Conservation (phyloP, 345 rosid genomes). For the Garcia nutans region DNA sequence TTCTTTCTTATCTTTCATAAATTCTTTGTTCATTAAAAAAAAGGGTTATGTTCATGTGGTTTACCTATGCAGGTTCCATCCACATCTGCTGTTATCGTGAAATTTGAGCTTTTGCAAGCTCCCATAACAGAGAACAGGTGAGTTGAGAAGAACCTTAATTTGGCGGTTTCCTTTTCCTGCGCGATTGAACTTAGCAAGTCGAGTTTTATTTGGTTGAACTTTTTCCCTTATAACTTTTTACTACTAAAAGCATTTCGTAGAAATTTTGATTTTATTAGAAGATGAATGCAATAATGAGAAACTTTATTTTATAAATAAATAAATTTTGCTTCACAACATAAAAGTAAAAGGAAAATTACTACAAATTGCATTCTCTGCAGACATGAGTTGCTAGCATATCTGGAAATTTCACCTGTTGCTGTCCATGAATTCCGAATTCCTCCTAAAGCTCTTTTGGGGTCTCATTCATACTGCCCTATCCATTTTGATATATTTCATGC, state of each 20-base stretch:
- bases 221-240: too few species aligned
- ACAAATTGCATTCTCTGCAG: conserved; percentile 34
- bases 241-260: too few species aligned
- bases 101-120: conserved; percentile 92
- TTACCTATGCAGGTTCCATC: conserved; percentile 51
- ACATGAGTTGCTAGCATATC: conserved; percentile 45
- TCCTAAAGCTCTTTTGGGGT: conserved; percentile 83
- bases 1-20: background rate
- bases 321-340: background rate
- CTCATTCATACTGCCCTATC: conserved; percentile 93
- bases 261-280: background rate
- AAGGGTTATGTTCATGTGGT: conserved; percentile 5
- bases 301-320: background rate
- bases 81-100: conserved; percentile 74
- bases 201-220: background rate
- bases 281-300: too few species aligned
- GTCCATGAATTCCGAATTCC: conserved; percentile 90
- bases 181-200: background rate
- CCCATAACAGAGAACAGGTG: conserved; percentile 54
- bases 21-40: background rate
- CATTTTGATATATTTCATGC: conserved; percentile 85
- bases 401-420: conserved; percentile 60
- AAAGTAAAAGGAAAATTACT: background rate
- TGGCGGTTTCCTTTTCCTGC: background rate
- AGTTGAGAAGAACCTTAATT: conserved; percentile 20